Evolutionary conservation across 2,329 filamentous ascomycete genomes (phyloP).

Genomic region (Sporothrix variecibatus): DNA sequence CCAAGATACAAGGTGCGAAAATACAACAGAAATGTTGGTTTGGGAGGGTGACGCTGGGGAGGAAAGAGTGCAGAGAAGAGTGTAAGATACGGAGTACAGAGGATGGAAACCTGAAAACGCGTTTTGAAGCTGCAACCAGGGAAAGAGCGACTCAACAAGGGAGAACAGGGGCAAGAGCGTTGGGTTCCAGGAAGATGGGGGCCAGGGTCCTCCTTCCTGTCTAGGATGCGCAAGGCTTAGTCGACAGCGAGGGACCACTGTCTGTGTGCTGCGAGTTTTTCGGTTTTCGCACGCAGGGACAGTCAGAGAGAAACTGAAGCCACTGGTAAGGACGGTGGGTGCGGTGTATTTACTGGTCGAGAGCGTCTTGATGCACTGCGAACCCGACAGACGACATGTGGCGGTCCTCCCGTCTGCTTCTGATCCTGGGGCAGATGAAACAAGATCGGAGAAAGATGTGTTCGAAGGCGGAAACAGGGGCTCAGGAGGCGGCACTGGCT

Average conservation of each 20-base stretch:
- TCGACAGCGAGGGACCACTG: neutral
- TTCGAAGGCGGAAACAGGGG: constrained; percentile 26
- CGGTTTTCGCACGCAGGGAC: neutral
- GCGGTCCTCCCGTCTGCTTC: neutral
- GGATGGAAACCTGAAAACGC: neutral
- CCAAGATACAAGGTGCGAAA: neutral
- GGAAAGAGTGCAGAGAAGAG: neutral
- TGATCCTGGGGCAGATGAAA: constrained; percentile 25
- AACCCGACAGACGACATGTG: neutral
- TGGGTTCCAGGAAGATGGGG: constrained; percentile 17
- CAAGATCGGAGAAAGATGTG: constrained; percentile 21
- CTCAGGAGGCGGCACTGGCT: constrained; percentile 22
- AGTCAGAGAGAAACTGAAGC: neutral
- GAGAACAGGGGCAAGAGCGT: neutral
- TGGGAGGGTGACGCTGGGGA: neutral
- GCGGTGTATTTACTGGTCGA: neutral
- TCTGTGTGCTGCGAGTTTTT: neutral
- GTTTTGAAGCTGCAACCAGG: constrained; percentile 10
- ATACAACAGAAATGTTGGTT: neutral
- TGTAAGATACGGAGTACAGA: too few species aligned
- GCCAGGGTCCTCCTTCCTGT: constrained; percentile 17
- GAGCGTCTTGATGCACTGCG: neutral
- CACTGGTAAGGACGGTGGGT: neutral
- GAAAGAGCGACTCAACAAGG: neutral
- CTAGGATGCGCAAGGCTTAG: constrained; percentile 22